Evolutionary conservation across 768 basidiomycete genomes (phyloP).

Genomic region (Leucosporidium yakuticum): DNA sequence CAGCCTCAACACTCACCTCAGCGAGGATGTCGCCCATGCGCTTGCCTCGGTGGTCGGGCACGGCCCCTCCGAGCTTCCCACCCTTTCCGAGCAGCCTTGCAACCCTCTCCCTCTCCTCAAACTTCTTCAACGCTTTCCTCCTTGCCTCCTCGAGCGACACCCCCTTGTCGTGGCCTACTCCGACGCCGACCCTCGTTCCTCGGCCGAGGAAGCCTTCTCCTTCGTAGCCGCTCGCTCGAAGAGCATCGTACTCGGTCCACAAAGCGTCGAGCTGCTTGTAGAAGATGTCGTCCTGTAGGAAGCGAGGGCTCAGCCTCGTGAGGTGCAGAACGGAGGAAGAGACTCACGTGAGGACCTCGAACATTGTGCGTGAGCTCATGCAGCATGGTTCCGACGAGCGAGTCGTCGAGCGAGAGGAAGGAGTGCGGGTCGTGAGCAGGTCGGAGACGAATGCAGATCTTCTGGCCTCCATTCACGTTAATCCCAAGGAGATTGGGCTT

Average conservation of each 20-base stretch:
- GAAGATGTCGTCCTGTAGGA: conserved; percentile 68
- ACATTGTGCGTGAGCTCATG: conserved; percentile 61
- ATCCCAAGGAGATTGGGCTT: conserved; percentile 56
- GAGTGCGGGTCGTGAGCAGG: conserved; percentile 45
- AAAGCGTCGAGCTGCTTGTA: conserved; percentile 55
- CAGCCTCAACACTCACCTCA: conserved; percentile 49
- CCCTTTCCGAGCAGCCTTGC: conserved; percentile 50
- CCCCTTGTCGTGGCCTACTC: conserved; percentile 53
- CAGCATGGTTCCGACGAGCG: conserved; percentile 75
- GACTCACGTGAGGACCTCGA: conserved; percentile 9
- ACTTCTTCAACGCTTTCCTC: conserved; percentile 65
- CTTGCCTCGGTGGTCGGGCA: conserved; percentile 43
- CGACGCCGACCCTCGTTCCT: conserved; percentile 65
- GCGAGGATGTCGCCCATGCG: conserved; percentile 68
- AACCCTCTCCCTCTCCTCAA: conserved; percentile 61
- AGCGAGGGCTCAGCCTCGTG: conserved; percentile 72
- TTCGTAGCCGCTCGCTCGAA: conserved; percentile 72
- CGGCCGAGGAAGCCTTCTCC: conserved; percentile 83
- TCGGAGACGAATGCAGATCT: conserved; percentile 76
- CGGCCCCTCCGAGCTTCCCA: conserved; percentile 53
- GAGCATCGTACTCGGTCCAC: conserved; percentile 76
- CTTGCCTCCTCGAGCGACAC: conserved; percentile 46
- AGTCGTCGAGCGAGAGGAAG: conserved; percentile 51
- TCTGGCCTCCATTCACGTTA: conserved; percentile 64
- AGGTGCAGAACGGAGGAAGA: conserved; percentile 50